Evolutionary conservation across 352 stramenopile species (phyloP), one percentile per base, ranked within the genome.

Genomic region (Globisporangium recalcitrans): DNA sequence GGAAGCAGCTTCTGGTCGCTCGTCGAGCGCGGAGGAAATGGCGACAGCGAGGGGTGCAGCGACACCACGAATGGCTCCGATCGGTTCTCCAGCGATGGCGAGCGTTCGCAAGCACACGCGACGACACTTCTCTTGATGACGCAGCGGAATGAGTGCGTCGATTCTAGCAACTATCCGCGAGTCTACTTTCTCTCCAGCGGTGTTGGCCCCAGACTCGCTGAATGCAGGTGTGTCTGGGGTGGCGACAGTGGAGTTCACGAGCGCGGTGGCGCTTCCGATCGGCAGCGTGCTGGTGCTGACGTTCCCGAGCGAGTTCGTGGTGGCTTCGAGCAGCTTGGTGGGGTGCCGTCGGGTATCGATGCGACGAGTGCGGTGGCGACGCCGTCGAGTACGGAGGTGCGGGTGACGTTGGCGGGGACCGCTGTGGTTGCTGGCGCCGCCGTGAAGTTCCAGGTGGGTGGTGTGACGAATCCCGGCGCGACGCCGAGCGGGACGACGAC

Each of bases 391-490:
- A 58, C 60, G 4, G 67, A 61, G 11, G 75, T 81, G 29, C 60
- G 32, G 6, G 60, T 87, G 27, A 69, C 57, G 29, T 34, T 87
- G 22, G 58, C 24, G 0, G 63, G 48, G 21, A 82, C 38, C 22
- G 61, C 52, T 0, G 68, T 85, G 36, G 14, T 46, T 2, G 58
- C 64, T 9, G 67, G 73, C 0, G 10, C 63, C 9, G 59, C 32
- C 1, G 67, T 86, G 22, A 76, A 74, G 34, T 82, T 88, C 63
- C 65, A 70, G 46, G 44, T 88, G 61, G 48, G 78, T 34, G 71
- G 68, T 13, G 64, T 87, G 22, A 83, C 72, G 62, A 88, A 88
- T 60, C 72, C 75, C 58, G 79, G 77, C 11, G 74, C 67, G 51
- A 72, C 67, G 44, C 32, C 13, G 21, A 47, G 67, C 49, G 75